Evolutionary conservation across 768 basidiomycete genomes (phyloP), one percentile per base, ranked within the genome.

Genomic region (Imleria badia): DNA sequence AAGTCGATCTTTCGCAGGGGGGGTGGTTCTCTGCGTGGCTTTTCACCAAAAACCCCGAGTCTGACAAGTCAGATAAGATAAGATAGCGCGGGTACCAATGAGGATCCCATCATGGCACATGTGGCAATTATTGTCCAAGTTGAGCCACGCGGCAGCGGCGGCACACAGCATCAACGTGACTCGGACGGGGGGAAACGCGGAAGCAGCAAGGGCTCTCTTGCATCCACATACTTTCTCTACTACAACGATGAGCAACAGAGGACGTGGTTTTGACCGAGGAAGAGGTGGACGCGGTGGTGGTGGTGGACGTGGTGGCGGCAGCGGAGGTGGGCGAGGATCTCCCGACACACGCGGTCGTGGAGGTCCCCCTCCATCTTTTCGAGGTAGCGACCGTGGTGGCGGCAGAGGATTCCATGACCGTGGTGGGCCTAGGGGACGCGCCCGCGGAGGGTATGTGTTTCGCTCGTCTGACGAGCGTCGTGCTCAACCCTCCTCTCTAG

Each of bases 191-290:
- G 34, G 30, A 40, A 51, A 55, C 52, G 52, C 33, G 45, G 49
- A 30, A 6, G 36, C 0, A 36, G 35, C 51, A 17, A 49, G 41
- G 22, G 3, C 20, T 35, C 17, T 45, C 22, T 48, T 23, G 5
- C 46, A n/a, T 44, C 38, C 41, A 10, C 41, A 40, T 30, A n/a
- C 42, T 15, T 34, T 58, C 43, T 12, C 20, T 30, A 29, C 23
- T 7, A 22, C 19, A 39, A 46, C 23, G 11, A 75, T 75, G 74
- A 68, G 72, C 69, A 65, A 63, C 59, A 72, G 73, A 68, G 73
- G 71, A 26, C 69, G 79, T 63, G 79, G 74, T 63, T 66, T 67
- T 29, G 75, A 71, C 47, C 60, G 74, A 57, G 73, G 75, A 26
- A 74, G 74, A 47, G 69, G 75, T 34, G 67, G 68, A 26, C 69